Percentiles rank a stretch among this genome's conserved stretches.
Evolutionary conservation across 352 stramenopile species (phyloP).

Genomic region (Pythium monospermum): DNA sequence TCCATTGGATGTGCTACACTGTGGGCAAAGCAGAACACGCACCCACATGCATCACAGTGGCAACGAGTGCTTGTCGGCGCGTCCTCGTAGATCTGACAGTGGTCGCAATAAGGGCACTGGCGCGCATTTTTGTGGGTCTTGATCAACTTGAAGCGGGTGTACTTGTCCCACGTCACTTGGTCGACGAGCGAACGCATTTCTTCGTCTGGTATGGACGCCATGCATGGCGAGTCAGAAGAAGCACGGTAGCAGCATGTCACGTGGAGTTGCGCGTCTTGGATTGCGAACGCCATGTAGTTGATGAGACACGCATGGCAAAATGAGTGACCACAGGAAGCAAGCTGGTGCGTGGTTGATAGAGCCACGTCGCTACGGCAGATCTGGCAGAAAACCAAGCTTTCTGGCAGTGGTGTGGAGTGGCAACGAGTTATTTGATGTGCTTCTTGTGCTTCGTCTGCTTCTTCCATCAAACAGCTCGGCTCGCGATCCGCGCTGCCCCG

Average conservation of each 20-base stretch:
- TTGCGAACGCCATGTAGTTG: slow-evolving; percentile 61
- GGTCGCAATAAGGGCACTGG: slow-evolving; percentile 53
- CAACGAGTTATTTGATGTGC: too few species aligned
- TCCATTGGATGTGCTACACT: slow-evolving; percentile 60
- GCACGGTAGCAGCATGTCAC: slow-evolving; percentile 66
- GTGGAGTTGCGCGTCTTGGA: slow-evolving; percentile 59
- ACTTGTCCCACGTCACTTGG: slow-evolving; percentile 52
- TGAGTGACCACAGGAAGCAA: slow-evolving; percentile 43
- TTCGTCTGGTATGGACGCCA: slow-evolving; percentile 28
- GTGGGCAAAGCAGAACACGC: slow-evolving; percentile 85
- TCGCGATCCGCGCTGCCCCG: too few species aligned
- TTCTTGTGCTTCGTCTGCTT: too few species aligned
- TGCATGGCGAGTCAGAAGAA: slow-evolving; percentile 27
- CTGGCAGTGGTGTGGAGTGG: too few species aligned
- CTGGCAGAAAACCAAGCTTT: slow-evolving; percentile 61
- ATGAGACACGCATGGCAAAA: slow-evolving; percentile 61
- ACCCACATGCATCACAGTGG: slow-evolving; percentile 32
- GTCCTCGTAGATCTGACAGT: slow-evolving; percentile 47
- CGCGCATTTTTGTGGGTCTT: slow-evolving; percentile 55
- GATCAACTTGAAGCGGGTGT: slow-evolving; percentile 84
- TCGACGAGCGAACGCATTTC: slow-evolving; percentile 47
- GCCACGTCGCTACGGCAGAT: slow-evolving; percentile 64
- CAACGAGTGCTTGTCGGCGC: slow-evolving; percentile 18
- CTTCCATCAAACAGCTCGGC: too few species aligned
- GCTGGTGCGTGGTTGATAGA: slow-evolving; percentile 27